A percentile compares a stretch with the other conserved stretches of the same genome.
Conservation (phyloP, 768 basidiomycete species). For the Holtermanniella nyarrowii region DNA sequence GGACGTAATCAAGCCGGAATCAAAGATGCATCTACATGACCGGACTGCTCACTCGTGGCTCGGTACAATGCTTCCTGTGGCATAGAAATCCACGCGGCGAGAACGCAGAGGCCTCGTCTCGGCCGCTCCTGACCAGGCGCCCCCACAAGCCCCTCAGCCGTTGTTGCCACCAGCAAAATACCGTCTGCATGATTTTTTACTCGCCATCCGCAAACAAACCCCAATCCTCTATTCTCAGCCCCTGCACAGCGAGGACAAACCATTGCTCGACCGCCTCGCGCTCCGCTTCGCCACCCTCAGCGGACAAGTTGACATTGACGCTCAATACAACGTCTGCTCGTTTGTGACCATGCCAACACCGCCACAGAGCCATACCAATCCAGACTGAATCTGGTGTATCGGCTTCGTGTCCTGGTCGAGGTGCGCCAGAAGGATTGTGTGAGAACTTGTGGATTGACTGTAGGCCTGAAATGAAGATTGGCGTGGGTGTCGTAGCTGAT, state of each 20-base stretch:
- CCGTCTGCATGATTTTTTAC: too few species aligned
- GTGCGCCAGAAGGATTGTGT: slow-evolving; percentile 25
- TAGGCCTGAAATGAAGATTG: slow-evolving; percentile 55
- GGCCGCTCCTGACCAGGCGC: too few species aligned
- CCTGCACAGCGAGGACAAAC: slow-evolving; percentile 51
- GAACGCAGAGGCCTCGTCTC: too few species aligned
- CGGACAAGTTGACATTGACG: slow-evolving; percentile 58
- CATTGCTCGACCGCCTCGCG: slow-evolving; percentile 44
- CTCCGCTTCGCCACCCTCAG: slow-evolving; percentile 40
- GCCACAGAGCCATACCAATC: slow-evolving; percentile 70
- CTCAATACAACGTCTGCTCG: slow-evolving; percentile 72
- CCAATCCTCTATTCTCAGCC: slow-evolving; percentile 60
- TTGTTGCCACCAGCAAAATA: too few species aligned
- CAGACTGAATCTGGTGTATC: slow-evolving; percentile 55
- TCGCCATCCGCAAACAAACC: slow-evolving; percentile 54
- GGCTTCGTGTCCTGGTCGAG: slow-evolving; percentile 45
- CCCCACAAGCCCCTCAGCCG: too few species aligned
- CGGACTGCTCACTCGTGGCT: too few species aligned
- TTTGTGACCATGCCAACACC: slow-evolving; percentile 52
- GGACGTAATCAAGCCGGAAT: too few species aligned
- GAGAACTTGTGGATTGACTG: slow-evolving; percentile 68
- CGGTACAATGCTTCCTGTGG: too few species aligned
- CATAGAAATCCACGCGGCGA: too few species aligned
- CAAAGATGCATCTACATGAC: too few species aligned
- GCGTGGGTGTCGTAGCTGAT: slow-evolving; percentile 42